Conservation (phyloP, 2,329 filamentous ascomycete species). For the Colletotrichum lentis region DNA sequence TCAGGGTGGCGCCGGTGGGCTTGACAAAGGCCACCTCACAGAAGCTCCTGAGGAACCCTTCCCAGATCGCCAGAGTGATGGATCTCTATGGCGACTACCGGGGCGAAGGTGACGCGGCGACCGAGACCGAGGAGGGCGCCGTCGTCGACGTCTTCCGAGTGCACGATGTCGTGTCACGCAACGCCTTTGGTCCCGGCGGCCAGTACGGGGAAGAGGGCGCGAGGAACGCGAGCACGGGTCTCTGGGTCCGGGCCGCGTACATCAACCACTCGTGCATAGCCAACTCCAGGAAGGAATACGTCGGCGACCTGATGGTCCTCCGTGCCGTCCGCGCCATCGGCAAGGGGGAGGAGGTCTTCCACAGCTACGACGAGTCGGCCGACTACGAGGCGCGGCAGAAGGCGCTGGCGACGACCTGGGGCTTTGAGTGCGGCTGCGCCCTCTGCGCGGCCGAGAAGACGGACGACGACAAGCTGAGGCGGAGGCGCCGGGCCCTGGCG, state of each 20-base stretch:
- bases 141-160: constrained; percentile 46
- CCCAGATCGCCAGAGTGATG: constrained; percentile 40
- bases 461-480: constrained; percentile 38
- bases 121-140: constrained; percentile 40
- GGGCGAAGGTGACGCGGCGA: constrained; percentile 37
- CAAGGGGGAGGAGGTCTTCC: constrained; percentile 47
- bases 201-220: constrained; percentile 44
- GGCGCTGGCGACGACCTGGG: constrained; percentile 46
- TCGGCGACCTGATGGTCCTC: constrained; percentile 53
- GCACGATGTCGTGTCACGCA: constrained; percentile 47
- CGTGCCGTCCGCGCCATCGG: constrained; percentile 47
- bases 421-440: constrained; percentile 49
- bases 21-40: constrained; percentile 44
- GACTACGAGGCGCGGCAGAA: constrained; percentile 41
- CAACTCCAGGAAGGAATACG: constrained; percentile 48
- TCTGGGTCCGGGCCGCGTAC: constrained; percentile 52
- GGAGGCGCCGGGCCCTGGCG: constrained; percentile 39
- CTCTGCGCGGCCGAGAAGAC: constrained; percentile 47
- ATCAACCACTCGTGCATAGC: constrained; percentile 54
- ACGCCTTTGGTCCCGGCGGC: constrained; percentile 46
- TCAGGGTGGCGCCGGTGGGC: constrained; percentile 45
- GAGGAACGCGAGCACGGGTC: constrained; percentile 47
- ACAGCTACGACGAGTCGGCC: constrained; percentile 45
- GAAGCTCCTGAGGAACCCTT: constrained; percentile 44
- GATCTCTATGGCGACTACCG: constrained; percentile 43